Evolutionary conservation across 306 rosid species (phyloP).

Genomic region (Hippophae gyantsensis): DNA sequence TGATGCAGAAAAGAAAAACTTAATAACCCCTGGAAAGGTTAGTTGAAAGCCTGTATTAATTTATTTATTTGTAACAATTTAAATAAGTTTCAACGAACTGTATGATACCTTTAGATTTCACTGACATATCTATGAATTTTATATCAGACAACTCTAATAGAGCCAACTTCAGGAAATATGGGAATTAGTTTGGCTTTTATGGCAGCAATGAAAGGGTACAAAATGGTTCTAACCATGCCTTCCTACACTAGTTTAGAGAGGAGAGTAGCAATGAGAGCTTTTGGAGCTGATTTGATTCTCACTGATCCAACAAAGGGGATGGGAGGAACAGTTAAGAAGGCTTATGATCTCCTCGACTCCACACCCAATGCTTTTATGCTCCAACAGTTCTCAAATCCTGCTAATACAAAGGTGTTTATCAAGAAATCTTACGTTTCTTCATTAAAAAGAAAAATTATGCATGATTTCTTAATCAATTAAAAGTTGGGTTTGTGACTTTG

Average conservation of each 20-base stretch:
- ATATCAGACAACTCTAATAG: conserved; percentile 58
- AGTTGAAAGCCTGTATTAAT: conserved; percentile 6
- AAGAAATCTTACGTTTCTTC: neutral
- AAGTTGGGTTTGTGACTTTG: neutral
- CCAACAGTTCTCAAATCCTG: conserved; percentile 85
- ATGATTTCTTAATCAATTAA: neutral
- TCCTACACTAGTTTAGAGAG: conserved; percentile 72
- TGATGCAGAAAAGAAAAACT: conserved; percentile 44
- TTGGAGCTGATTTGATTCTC: conserved; percentile 78
- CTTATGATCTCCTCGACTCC: conserved; percentile 63
- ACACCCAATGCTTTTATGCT: conserved; percentile 78
- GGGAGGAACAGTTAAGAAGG: conserved; percentile 84
- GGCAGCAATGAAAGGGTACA: conserved; percentile 77
- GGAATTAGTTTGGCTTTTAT: conserved; percentile 84
- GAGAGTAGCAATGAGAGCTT: conserved; percentile 75
- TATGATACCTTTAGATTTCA: neutral
- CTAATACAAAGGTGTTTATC: conserved; percentile 49
- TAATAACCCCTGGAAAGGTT: conserved; percentile 50
- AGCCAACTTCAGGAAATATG: conserved; percentile 92
- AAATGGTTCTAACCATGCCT: conserved; percentile 76
- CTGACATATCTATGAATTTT: conserved; percentile 9
- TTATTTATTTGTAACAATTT: neutral
- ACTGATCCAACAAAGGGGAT: conserved; percentile 78
- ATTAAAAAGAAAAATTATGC: neutral
- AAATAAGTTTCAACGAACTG: neutral